phyloP scores from a whole-genome alignment of 2,329 filamentous ascomycete species.

The Davidsoniella australis region DNA sequence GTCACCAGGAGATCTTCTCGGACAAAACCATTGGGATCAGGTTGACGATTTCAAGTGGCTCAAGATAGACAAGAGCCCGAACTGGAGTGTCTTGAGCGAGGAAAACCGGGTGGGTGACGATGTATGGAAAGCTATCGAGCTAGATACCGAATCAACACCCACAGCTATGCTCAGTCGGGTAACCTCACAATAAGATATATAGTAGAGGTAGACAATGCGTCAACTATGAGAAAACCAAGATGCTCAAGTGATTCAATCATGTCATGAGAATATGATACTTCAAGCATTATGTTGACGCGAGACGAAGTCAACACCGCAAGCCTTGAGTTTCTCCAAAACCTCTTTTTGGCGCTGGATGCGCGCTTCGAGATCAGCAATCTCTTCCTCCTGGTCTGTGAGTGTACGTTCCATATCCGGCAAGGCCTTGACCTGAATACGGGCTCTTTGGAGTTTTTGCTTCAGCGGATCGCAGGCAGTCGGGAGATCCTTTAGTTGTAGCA shows the following conservation, averaged over 20 bases:
- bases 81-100: slow-evolving; percentile 59
- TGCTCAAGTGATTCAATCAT: neutral
- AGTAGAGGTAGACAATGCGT: no score
- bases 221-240: neutral
- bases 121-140: slow-evolving; percentile 53
- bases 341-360: slow-evolving; percentile 45
- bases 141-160: slow-evolving; percentile 23
- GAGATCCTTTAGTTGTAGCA: slow-evolving; percentile 51
- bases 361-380: slow-evolving; percentile 49
- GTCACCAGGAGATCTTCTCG: slow-evolving; percentile 5
- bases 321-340: slow-evolving; percentile 36
- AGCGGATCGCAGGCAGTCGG: slow-evolving; percentile 60
- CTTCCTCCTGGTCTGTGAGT: slow-evolving; percentile 50
- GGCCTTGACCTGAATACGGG: slow-evolving; percentile 45
- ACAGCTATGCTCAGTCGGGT: neutral
- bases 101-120: slow-evolving; percentile 40
- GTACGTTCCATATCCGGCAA: slow-evolving; percentile 55
- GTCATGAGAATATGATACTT: neutral
- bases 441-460: slow-evolving; percentile 69
- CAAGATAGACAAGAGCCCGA: slow-evolving; percentile 67
- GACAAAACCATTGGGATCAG: slow-evolving; percentile 63
- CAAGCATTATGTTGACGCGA: slow-evolving; percentile 4
- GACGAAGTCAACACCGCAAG: slow-evolving; percentile 28
- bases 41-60: slow-evolving; percentile 98
- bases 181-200: neutral